Percentiles rank a stretch among this genome's conserved stretches.
Conservation (phyloP, 78 protist species). For the Dictyostelium capitatum region DNA sequence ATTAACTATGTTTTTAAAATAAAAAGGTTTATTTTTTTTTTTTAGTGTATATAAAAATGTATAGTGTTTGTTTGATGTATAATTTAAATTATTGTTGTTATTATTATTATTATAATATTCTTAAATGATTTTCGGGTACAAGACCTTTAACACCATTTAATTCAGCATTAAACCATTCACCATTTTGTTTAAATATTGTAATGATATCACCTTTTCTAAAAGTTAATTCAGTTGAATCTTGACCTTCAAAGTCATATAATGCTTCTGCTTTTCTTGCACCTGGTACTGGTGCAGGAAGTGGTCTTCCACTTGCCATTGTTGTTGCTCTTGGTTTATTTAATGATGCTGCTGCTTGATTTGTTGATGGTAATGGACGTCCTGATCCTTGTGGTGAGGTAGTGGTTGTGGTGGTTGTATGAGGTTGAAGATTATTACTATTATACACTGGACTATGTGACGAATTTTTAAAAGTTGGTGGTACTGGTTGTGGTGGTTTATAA, state of each 20-base stretch:
- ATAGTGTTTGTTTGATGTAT: too few relatives aligned
- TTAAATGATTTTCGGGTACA: constrained; percentile 38
- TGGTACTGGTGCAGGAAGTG: constrained; percentile 45
- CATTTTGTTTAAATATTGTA: constrained; percentile 16
- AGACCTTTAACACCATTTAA: constrained; percentile 49
- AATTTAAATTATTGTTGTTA: not conserved
- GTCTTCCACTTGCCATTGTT: constrained; percentile 27
- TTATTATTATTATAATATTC: not conserved
- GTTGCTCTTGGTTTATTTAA: constrained; percentile 13
- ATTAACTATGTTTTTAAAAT: not conserved
- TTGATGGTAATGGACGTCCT: constrained; percentile 14
- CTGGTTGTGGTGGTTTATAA: not conserved
- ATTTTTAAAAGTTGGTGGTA: not conserved
- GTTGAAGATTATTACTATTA: not conserved
- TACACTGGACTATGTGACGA: not conserved
- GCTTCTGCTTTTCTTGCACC: constrained; percentile 14
- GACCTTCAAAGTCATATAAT: constrained; percentile 57
- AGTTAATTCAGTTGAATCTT: constrained; percentile 38
- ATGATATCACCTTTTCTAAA: constrained; percentile 59
- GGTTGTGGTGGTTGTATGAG: not conserved
- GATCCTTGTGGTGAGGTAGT: not conserved
- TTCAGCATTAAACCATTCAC: constrained; percentile 74
- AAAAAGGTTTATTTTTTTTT: not conserved
- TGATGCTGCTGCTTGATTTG: not conserved
- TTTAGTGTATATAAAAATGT: too few relatives aligned